Evolutionary conservation across 768 basidiomycete genomes (phyloP), one percentile per base, ranked within the genome.

Genomic region (Chiua virens): DNA sequence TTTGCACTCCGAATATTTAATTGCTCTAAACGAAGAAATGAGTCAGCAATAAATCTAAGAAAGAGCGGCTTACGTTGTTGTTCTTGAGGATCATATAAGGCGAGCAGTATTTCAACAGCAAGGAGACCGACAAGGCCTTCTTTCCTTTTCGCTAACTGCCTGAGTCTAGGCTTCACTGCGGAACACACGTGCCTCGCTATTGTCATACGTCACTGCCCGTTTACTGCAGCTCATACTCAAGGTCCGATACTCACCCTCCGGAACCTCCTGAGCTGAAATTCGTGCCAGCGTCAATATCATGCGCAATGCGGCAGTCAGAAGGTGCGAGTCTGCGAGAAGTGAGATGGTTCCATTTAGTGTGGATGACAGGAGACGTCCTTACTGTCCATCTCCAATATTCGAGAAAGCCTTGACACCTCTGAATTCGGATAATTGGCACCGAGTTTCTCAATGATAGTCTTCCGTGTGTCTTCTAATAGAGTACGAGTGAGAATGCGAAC

Each of bases 21-120:
- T 43, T 30, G 49, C 0, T 27, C 63, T 64, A 10, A 22, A 44
- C 20, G 1, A 1, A 9, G 36, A 35, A 3, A 23, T 39, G 20
- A 32, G 23, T 3, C 35, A 28, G 3, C 17, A 3, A 5, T 17
- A 15, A n/a, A 10, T 25, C 2, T 10, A 38, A 34, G 2, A 42
- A 18, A 3, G 15, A 23, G 4, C 7, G 5, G 2, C 60, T 1
- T 43, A 54, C 63, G 23, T 30, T 3, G 23, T 30, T 3, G 47
- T 0, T 58, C 55, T 5, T 14, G 9, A 8, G 18, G 23, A 25
- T 57, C 35, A 2, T 52, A 54, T 8, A 66, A 36, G 6, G 36
- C 48, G 28, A 66, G 54, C 5, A 47, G 37, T 45, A 63, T 52
- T 21, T 63, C 61, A 2, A 60, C 58, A 14, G 64, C 58, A 4